Conservation (phyloP, 768 basidiomycete genomes). For the Serendipita sp. region DNA sequence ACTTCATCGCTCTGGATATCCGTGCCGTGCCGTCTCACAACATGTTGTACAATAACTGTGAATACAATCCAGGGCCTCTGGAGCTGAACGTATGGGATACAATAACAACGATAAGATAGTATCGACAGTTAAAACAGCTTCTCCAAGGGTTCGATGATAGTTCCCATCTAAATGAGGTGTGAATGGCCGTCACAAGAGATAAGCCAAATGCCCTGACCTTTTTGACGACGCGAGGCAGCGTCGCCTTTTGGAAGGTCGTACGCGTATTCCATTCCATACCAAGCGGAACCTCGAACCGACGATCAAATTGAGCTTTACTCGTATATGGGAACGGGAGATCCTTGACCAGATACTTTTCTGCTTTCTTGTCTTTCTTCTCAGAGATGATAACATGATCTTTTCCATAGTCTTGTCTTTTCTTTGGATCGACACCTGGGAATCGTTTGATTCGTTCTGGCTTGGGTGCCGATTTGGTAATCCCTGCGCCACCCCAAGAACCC, state of each 20-base stretch:
- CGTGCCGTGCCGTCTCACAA: neutral
- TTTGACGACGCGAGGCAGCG: slow-evolving; percentile 70
- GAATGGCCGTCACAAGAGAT: neutral
- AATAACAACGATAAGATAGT: neutral
- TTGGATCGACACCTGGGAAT: slow-evolving; percentile 63
- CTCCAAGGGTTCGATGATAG: slow-evolving; percentile 50
- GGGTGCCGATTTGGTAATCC: slow-evolving; percentile 40
- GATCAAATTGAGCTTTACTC: slow-evolving; percentile 81
- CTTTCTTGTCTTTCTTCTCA: slow-evolving; percentile 90
- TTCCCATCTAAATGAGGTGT: slow-evolving; percentile 14
- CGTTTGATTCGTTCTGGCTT: slow-evolving; percentile 66
- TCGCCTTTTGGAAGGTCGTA: slow-evolving; percentile 65
- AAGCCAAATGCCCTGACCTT: slow-evolving; percentile 39
- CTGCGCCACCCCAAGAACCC: slow-evolving; percentile 87
- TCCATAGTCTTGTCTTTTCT: slow-evolving; percentile 63
- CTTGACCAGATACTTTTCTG: slow-evolving; percentile 71
- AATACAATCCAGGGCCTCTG: neutral
- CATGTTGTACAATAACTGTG: neutral
- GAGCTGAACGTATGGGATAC: neutral
- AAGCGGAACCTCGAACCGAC: slow-evolving; percentile 60
- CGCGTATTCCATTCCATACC: slow-evolving; percentile 92
- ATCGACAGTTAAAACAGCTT: slow-evolving; percentile 25
- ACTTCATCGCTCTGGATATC: neutral
- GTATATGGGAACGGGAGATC: slow-evolving; percentile 94
- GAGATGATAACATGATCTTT: slow-evolving; percentile 89